A percentile compares a stretch with the other conserved stretches of the same genome.
These are phyloP conservation scores for Coemansia sp. DNA, from an alignment of 192 early-diverging fungal species.

Conservation along the genomic window DNA sequence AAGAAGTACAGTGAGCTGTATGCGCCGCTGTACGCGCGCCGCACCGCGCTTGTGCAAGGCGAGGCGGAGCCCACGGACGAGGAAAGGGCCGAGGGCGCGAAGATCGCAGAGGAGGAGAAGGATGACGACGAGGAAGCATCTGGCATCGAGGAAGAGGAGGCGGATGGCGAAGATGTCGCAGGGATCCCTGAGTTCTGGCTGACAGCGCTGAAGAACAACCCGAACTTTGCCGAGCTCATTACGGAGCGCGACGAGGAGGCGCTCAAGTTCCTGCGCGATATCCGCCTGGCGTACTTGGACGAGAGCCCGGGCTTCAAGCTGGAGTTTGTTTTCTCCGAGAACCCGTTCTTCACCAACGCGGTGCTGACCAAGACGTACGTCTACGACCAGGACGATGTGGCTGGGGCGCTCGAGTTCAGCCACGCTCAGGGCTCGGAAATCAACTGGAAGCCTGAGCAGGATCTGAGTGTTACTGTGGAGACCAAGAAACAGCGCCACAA, in stretches of 20 bases:
- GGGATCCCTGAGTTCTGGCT: constrained; percentile 99
- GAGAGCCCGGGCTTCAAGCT: constrained; percentile 93
- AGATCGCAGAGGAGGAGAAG: constrained; percentile 65
- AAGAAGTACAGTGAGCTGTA: constrained; percentile 92
- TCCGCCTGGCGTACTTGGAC: constrained; percentile 80
- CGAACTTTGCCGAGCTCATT: constrained; percentile 79
- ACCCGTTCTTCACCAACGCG: constrained; percentile 88
- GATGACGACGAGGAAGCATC: constrained; percentile 38
- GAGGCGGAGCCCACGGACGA: constrained; percentile 88
- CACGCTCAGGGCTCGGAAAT: constrained; percentile 90
- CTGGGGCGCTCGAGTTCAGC: constrained; percentile 88
- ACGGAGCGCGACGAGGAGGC: constrained; percentile 89
- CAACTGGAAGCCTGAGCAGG: constrained; percentile 96
- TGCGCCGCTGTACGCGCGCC: constrained; percentile 90
- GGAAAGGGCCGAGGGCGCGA: constrained; percentile 69
- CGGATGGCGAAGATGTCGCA: constrained; percentile 50
- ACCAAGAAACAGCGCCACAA: constrained; percentile 99
- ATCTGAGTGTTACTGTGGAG: constrained; percentile 91
- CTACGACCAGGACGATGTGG: constrained; percentile 79
- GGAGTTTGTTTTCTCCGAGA: constrained; percentile 88
- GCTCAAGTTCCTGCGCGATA: constrained; percentile 87
- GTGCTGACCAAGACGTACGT: constrained; percentile 93
- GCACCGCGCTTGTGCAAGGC: constrained; percentile 78
- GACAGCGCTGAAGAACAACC: constrained; percentile 87
- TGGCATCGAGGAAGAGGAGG: constrained; percentile 50